phyloP scores from a whole-genome alignment of 2,329 filamentous ascomycete genomes.

The Apiospora phragmitis region DNA sequence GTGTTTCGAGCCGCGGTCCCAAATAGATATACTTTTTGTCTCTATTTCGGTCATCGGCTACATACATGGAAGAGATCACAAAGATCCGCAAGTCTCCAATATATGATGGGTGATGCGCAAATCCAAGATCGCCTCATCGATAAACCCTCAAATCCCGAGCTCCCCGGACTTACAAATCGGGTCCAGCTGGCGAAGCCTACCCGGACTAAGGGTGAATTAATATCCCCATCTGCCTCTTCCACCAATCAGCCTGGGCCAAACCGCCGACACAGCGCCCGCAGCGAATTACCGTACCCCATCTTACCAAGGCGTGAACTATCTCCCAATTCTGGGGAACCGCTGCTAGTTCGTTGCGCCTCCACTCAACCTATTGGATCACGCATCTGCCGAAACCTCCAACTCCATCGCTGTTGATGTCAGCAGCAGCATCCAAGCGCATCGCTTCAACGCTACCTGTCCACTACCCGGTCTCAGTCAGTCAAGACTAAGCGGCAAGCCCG shows the following conservation, averaged over 20 bases:
- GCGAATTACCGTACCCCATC: not conserved
- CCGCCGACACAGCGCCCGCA: not conserved
- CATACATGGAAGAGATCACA: not conserved
- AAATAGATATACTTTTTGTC: not conserved
- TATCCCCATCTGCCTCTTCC: not conserved
- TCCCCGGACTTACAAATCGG: not conserved
- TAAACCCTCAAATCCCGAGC: not conserved
- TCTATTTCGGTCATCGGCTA: not conserved
- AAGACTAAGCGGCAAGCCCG: not conserved
- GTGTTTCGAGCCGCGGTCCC: not conserved
- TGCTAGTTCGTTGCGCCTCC: not conserved
- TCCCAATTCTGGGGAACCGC: conserved; percentile 1
- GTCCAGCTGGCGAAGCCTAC: not conserved
- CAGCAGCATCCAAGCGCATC: not conserved
- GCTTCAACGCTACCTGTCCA: not conserved
- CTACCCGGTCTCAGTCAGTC: not conserved
- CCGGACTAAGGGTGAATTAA: not conserved
- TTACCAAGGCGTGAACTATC: not conserved
- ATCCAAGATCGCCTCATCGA: not conserved
- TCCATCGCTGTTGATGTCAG: not conserved
- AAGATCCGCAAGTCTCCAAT: not conserved
- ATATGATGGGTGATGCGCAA: not conserved
- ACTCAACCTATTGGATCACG: conserved; percentile 1
- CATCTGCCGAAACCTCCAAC: conserved; percentile 7
- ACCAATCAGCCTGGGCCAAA: not conserved